Conservation (phyloP, 192 early-diverging fungal species). For the Funneliformis geosporum region DNA sequence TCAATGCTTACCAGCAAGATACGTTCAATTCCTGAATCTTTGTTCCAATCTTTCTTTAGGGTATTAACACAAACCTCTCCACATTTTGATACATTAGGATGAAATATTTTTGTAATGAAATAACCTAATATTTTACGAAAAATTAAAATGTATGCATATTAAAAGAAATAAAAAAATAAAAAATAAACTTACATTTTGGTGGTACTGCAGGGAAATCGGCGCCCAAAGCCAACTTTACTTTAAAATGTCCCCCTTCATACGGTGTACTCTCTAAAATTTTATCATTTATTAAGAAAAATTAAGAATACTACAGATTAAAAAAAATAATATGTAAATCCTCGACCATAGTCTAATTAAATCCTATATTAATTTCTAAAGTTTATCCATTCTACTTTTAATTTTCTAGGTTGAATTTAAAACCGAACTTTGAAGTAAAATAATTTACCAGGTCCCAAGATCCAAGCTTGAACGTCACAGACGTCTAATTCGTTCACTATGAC, state of each 20-base stretch:
- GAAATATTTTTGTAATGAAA: conserved; percentile 95
- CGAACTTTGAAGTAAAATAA: neutral
- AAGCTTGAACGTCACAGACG: conserved; percentile 81
- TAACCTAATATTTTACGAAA: conserved; percentile 45
- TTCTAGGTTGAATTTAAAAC: neutral
- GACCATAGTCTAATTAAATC: neutral
- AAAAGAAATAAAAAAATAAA: neutral
- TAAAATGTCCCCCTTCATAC: conserved; percentile 79
- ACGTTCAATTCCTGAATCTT: conserved; percentile 78
- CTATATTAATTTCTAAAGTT: neutral
- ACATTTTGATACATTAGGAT: conserved; percentile 86
- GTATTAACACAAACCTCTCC: conserved; percentile 97
- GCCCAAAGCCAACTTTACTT: conserved; percentile 68
- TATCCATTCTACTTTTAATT: too few species aligned
- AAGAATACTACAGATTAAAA: too few species aligned
- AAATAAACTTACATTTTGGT: conserved; percentile 68
- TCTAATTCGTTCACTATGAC: conserved; percentile 70
- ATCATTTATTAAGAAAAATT: neutral
- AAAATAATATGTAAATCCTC: too few species aligned
- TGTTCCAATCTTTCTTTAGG: conserved; percentile 96
- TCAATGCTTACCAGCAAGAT: conserved; percentile 70
- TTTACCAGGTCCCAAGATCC: conserved; percentile 77
- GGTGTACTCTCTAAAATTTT: conserved; percentile 69
- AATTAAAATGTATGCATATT: neutral
- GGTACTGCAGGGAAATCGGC: conserved; percentile 78